Evolutionary conservation across 1,139 yeast genomes (phyloP).

Genomic region (Suhomyces wounanorum): DNA sequence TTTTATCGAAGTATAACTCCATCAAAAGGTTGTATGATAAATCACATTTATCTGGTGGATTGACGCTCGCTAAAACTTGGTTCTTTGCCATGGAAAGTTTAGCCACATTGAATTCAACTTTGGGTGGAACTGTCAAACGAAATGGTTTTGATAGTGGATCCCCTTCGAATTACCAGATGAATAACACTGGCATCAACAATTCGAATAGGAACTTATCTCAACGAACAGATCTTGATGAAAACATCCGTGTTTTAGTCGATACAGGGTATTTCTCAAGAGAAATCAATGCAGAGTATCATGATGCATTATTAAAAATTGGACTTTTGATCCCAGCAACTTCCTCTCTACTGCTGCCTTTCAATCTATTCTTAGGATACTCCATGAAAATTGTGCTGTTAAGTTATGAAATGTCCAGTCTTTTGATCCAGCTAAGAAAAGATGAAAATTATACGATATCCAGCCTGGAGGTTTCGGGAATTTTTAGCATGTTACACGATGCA

Average conservation of each 20-base stretch:
- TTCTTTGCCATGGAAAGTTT: slow-evolving; percentile 45
- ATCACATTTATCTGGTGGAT: slow-evolving; percentile 23
- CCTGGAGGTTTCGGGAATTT: slow-evolving; percentile 25
- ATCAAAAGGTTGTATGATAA: slow-evolving; percentile 9
- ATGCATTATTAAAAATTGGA: slow-evolving; percentile 34
- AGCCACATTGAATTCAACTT: slow-evolving; percentile 35
- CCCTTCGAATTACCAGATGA: slow-evolving; percentile 1
- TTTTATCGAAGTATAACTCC: slow-evolving; percentile 34
- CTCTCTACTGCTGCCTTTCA: slow-evolving; percentile 28
- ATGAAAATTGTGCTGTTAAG: slow-evolving; percentile 30
- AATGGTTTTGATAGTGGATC: slow-evolving; percentile 8
- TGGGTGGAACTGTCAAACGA: slow-evolving; percentile 35
- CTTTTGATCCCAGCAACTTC: slow-evolving; percentile 24
- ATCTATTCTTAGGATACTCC: slow-evolving; percentile 38
- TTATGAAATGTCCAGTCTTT: slow-evolving; percentile 30
- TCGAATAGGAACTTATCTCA: slow-evolving; percentile 13
- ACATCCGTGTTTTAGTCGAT: slow-evolving; percentile 28
- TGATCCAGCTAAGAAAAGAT: slow-evolving; percentile 26
- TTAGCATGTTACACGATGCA: slow-evolving; percentile 29
- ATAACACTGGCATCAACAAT: slow-evolving; percentile 9
- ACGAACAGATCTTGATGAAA: slow-evolving; percentile 18
- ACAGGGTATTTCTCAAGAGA: slow-evolving; percentile 36
- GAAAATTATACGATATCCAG: slow-evolving; percentile 22
- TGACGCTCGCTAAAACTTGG: slow-evolving; percentile 50
- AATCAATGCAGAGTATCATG: slow-evolving; percentile 35